A percentile compares a stretch with the other conserved stretches of the same genome.
Conservation (phyloP, 2,329 filamentous ascomycete genomes). For the Colletotrichum orchidophilum region DNA sequence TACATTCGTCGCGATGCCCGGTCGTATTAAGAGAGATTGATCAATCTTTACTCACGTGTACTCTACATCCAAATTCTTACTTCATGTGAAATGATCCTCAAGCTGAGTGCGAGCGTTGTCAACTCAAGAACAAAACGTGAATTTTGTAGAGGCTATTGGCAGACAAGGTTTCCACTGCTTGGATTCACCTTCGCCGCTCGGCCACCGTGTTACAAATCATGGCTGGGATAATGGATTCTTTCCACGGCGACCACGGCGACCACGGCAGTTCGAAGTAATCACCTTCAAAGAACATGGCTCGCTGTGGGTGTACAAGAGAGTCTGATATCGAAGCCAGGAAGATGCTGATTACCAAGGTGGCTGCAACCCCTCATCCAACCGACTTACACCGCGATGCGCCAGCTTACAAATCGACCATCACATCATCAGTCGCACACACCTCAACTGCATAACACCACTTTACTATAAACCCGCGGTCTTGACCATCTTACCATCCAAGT, state of each 20-base stretch:
- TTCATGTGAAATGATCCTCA: no score
- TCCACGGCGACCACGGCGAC: not conserved
- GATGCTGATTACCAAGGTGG: constrained; percentile 2
- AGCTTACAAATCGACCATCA: constrained; percentile 10
- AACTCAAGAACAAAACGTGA: no score
- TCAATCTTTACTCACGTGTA: no score
- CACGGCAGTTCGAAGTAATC: no score
- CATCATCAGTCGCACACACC: not conserved
- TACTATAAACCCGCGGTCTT: not conserved
- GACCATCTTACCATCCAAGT: not conserved
- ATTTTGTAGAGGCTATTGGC: no score
- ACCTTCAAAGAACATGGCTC: no score
- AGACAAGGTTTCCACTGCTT: no score
- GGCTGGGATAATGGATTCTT: not conserved
- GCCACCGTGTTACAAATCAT: not conserved
- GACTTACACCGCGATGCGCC: not conserved
- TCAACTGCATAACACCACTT: not conserved
- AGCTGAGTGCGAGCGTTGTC: no score
- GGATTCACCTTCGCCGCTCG: no score
- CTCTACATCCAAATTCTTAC: no score
- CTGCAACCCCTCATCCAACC: not conserved
- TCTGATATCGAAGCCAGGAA: not conserved
- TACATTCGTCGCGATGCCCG: not conserved
- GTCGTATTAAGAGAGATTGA: no score
- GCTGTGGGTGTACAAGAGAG: no score